These are phyloP conservation scores for Neurospora sp. DNA, from an alignment of 495 filamentous ascomycete genomes.

Conservation along the genomic window DNA sequence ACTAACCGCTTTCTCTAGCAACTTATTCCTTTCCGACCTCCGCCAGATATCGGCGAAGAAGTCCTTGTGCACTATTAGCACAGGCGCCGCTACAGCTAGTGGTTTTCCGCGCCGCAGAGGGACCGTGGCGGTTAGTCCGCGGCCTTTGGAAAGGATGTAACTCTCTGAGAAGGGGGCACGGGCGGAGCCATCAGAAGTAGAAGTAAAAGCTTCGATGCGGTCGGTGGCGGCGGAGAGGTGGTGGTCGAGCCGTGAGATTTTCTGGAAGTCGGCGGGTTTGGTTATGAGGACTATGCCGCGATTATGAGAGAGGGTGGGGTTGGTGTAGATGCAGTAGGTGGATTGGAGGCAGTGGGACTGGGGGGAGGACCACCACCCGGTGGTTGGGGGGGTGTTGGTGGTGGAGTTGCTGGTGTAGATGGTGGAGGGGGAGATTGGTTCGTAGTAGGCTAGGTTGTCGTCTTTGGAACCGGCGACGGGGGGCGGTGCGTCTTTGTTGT, in stretches of 20 bases:
- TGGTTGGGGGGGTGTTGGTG: constrained; percentile 10
- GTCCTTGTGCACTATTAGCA: constrained; percentile 22
- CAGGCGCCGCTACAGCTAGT: constrained; percentile 6
- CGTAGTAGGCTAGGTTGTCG: constrained; percentile 12
- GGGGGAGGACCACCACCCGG: constrained; percentile 18
- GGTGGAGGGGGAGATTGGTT: neutral
- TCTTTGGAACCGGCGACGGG: constrained; percentile 5
- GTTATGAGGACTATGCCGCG: constrained; percentile 22
- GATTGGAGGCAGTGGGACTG: constrained; percentile 13
- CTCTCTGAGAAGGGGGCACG: constrained; percentile 1
- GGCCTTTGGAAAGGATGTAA: constrained; percentile 19
- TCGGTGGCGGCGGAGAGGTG: constrained; percentile 17
- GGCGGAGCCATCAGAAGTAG: too few species aligned
- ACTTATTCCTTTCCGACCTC: constrained; percentile 10
- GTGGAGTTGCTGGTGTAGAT: constrained; percentile 17
- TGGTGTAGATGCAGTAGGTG: constrained; percentile 27
- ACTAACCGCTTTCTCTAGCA: constrained; percentile 23
- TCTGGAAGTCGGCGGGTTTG: constrained; percentile 13
- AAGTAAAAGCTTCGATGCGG: neutral
- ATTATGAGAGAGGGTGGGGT: constrained; percentile 13
- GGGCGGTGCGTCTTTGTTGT: neutral
- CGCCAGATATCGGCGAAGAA: constrained; percentile 16
- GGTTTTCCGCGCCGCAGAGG: constrained; percentile 16
- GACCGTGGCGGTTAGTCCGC: constrained; percentile 14
- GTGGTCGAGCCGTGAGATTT: constrained; percentile 14